Conservation (phyloP, 2,329 filamentous ascomycete genomes). For the Xylariales sp. region DNA sequence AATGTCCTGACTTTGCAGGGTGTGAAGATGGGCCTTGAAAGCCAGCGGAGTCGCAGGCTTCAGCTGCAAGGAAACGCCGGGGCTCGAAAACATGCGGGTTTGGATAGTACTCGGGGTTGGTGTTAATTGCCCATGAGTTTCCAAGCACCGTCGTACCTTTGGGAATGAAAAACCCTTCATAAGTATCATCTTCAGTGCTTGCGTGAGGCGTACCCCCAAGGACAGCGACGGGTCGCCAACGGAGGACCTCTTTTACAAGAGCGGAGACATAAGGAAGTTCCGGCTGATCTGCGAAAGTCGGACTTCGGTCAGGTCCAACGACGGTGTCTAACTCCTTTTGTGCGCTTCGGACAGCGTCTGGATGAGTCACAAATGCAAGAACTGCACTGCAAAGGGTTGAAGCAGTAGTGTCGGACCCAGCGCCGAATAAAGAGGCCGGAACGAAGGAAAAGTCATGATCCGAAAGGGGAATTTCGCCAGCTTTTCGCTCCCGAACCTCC, state of each 20-base stretch:
- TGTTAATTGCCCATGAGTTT: conserved; percentile 47
- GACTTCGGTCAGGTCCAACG: conserved; percentile 41
- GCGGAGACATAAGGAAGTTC: conserved; percentile 48
- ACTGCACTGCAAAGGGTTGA: conserved; percentile 42
- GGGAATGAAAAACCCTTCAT: conserved; percentile 45
- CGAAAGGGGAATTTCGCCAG: conserved; percentile 31
- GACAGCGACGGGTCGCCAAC: conserved; percentile 50
- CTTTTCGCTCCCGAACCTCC: conserved; percentile 34
- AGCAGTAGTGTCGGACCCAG: conserved; percentile 44
- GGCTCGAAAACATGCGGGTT: conserved; percentile 41
- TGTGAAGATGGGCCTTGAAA: conserved; percentile 26
- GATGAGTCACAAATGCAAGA: conserved; percentile 45
- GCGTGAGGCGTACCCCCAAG: conserved; percentile 47
- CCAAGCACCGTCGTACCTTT: conserved; percentile 44
- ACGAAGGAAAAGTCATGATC: conserved; percentile 40
- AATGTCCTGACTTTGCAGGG: conserved; percentile 43
- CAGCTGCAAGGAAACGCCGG: conserved; percentile 30
- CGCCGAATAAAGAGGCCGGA: conserved; percentile 43
- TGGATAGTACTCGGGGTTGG: conserved; percentile 41
- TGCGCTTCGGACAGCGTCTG: conserved; percentile 40
- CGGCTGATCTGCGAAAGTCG: conserved; percentile 41
- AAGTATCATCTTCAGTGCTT: conserved; percentile 41
- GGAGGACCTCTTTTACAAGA: conserved; percentile 50
- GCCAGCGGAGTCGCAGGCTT: not conserved
- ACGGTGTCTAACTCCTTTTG: conserved; percentile 48